Evolutionary conservation across 805 yeast species (phyloP), one percentile per base, ranked within the genome.

Genomic region (Myxozyma mucilagina): DNA sequence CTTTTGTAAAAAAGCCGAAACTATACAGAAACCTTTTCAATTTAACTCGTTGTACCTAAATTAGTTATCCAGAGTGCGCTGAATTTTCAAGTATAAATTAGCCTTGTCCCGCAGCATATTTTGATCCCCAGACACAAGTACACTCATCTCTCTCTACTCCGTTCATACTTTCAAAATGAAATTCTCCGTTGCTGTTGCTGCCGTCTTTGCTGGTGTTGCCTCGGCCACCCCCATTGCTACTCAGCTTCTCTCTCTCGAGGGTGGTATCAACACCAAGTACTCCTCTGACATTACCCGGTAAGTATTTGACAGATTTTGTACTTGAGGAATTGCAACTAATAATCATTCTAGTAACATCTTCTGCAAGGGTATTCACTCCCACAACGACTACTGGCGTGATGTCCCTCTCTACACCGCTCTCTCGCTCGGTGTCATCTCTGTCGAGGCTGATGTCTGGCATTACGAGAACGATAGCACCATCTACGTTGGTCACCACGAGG

Each of bases 401-500:
- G 69, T 67, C 8, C 86, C 86, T 5, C 71, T 83, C 6, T 69
- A 78, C 47, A 80, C 77, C 54, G 86, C 86, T 1, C 70, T 82
- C 39, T 71, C 76, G 18, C 69, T 68, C 29, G 86, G 86, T 1
- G 79, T 76, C 47, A 75, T 70, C 59, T 80, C 84, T 36, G 78
- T 83, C 18, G 87, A 83, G 68, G 82, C 82, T 24, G 87, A 83
- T 67, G 76, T 83, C 20, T 83, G 86, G 86, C 71, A 69, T 51
- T 80, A 79, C 56, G 72, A 73, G 4, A 68, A 73, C 3, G 72
- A 74, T 8, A 68, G 72, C 3, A 61, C 65, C 11, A 68, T 74
- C 48, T 78, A 78, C 44, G 71, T 87, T 32, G 90, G 90, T 1
- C 92, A 87, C 70, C 81, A 81, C 60, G 75, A 76, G 57, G 75